Base-by-base conservation (phyloP, 257 asterid genomes). In the Solanum pennellii region DNA sequence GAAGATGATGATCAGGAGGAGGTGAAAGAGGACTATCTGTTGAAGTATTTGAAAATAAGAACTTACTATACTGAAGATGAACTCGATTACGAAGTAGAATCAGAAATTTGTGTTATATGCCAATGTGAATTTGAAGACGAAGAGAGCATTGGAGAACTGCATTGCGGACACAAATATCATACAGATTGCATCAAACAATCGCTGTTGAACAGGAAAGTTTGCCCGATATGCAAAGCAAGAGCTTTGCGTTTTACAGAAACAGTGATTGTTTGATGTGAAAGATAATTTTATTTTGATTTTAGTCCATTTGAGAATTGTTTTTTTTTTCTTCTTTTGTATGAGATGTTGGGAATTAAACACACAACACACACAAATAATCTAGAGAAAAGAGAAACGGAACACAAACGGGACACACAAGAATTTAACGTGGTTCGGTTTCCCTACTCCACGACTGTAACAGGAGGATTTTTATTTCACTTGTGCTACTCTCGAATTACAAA, bases 161-260 rank as follows among this genome's bases (percentile, higher is more conserved):
- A 35, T 15, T 88, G 90, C 12, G 83, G 74, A 23, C 90, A 88
- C 16, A 86, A 88, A 27, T 88, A 31, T 31, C 90, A 88, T 21
- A 66, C 60, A 5, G 42, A 88, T 21, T 88, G 90, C 86, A 75
- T 84, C n/a, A 59, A 45, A 23, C 69, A 66, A 7, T 35, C 66
- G 86, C 5, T 84, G 83, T 2, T 4, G 21, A 31, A n/a, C 73
- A 65, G 68, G 31, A 88, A 83, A n/a, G 59, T 29, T 62, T 88
- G 90, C 31, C 88, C 90, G 0, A 21, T 88, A 16, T 84, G 90
- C 84, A 76, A 44, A n/a, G 86, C 86, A 31, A 31, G 44, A 33
- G 44, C 33, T 71, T 71, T 31, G 77, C 77, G 25, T 31, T 71
- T 71, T 42, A 71, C 42, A 31, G 21, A 39, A 16, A 16, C 14